Conservation (phyloP, 352 stramenopile genomes). For the Globisporangium recalcitrans region DNA sequence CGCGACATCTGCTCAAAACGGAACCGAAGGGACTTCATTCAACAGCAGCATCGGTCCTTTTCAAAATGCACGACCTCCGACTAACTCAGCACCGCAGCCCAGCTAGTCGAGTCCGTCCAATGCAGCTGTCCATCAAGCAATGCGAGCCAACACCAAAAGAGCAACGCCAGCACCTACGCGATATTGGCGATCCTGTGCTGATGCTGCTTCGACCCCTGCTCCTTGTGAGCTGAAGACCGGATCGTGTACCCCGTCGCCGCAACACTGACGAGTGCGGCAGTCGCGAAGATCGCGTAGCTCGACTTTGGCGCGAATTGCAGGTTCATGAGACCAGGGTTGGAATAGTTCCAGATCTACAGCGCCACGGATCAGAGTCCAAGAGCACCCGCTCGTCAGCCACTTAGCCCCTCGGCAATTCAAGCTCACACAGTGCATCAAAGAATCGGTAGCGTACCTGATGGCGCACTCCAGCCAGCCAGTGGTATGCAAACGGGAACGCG, state of each 20-base stretch:
- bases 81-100: too few species aligned
- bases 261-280: constrained; percentile 16
- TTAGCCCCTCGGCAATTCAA: too few species aligned
- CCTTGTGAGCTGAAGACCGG: background rate
- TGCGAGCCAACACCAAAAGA: too few species aligned
- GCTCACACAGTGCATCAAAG: too few species aligned
- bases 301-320: constrained; percentile 21
- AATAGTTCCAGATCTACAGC: constrained; percentile 63
- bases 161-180: too few species aligned
- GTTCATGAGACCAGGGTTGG: constrained; percentile 50
- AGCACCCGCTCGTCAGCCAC: background rate
- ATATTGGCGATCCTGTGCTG: too few species aligned
- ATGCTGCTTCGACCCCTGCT: background rate
- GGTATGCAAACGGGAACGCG: constrained; percentile 88
- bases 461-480: constrained; percentile 81
- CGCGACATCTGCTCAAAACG: background rate
- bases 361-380: background rate
- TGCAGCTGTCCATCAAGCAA: background rate
- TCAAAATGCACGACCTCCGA: background rate
- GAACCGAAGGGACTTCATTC: background rate
- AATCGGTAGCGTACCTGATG: constrained; percentile 32
- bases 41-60: background rate
- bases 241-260: background rate
- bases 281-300: constrained; percentile 21
- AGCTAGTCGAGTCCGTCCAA: too few species aligned